phyloP scores from a whole-genome alignment of 805 yeast genomes.

The Brettanomyces bruxellensis region DNA sequence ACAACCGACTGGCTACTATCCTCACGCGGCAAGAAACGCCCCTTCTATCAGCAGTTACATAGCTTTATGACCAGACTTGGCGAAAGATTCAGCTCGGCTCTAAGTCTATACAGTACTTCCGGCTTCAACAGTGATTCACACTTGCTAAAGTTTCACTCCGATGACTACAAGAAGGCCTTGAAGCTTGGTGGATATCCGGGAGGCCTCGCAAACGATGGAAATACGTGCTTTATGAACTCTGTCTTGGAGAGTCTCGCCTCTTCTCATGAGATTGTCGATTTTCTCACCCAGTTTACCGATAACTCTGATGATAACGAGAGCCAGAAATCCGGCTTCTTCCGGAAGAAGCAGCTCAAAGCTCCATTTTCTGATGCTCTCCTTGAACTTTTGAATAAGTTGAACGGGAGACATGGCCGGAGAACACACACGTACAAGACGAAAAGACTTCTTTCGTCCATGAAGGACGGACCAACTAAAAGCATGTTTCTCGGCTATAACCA shows the following conservation, averaged over 20 bases:
- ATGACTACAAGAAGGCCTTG: slow-evolving; percentile 28
- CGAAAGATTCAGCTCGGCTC: slow-evolving; percentile 5
- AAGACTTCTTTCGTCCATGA: slow-evolving; percentile 54
- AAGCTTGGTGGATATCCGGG: slow-evolving; percentile 69
- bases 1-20: slow-evolving; percentile 9
- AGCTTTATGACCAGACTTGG: slow-evolving; percentile 8
- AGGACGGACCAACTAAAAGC: slow-evolving; percentile 70
- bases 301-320: slow-evolving; percentile 9
- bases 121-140: slow-evolving; percentile 11
- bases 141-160: slow-evolving; percentile 7
- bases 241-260: slow-evolving; percentile 80
- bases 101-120: slow-evolving; percentile 9
- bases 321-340: slow-evolving; percentile 1
- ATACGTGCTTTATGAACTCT: slow-evolving; percentile 90
- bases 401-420: slow-evolving; percentile 42
- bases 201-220: slow-evolving; percentile 84
- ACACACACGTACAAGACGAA: slow-evolving; percentile 58
- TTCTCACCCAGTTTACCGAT: slow-evolving; percentile 38
- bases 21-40: neutral
- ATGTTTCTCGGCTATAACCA: slow-evolving; percentile 81
- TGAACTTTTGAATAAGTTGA: slow-evolving; percentile 44
- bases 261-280: slow-evolving; percentile 48
- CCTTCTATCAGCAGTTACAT: neutral
- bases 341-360: neutral
- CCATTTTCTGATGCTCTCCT: slow-evolving; percentile 47